These are phyloP conservation scores for Leptodontidium sp. DNA, from an alignment of 2,329 filamentous ascomycete species.

Conservation along the genomic window DNA sequence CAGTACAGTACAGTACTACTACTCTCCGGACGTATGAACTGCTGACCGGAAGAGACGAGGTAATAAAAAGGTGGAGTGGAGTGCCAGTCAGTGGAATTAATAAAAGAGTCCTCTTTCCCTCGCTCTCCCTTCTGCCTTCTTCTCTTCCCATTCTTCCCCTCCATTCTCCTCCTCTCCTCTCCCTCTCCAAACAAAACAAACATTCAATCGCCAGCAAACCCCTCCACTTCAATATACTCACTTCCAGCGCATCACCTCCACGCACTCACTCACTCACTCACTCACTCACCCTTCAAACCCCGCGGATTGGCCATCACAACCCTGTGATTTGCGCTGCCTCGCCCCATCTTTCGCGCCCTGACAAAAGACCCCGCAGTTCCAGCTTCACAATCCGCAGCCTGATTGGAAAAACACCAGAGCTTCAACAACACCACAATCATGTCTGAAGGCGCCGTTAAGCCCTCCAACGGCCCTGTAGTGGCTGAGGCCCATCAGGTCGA, in stretches of 20 bases:
- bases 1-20: not conserved
- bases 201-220: not conserved
- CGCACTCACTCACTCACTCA: not conserved
- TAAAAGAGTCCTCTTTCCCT: slow-evolving; percentile 15
- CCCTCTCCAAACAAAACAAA: not conserved
- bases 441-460: slow-evolving; percentile 51
- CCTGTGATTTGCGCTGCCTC: slow-evolving; percentile 15
- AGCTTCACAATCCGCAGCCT: not conserved
- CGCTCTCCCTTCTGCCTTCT: slow-evolving; percentile 13
- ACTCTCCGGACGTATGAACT: not conserved
- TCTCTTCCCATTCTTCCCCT: not conserved
- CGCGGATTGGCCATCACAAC: slow-evolving; percentile 20
- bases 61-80: not conserved
- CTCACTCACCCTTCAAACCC: not conserved
- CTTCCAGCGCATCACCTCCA: not conserved
- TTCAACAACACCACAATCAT: slow-evolving; percentile 47
- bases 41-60: not conserved
- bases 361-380: slow-evolving; percentile 25
- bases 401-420: slow-evolving; percentile 8
- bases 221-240: not conserved
- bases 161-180: not conserved
- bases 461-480: slow-evolving; percentile 66
- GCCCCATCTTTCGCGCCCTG: slow-evolving; percentile 8
- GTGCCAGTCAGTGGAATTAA: not conserved
- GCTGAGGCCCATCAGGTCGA: slow-evolving; percentile 79